These are phyloP conservation scores for Pseudopyricularia javanii DNA, from an alignment of 2,329 filamentous ascomycete genomes.

Conservation along the genomic window DNA sequence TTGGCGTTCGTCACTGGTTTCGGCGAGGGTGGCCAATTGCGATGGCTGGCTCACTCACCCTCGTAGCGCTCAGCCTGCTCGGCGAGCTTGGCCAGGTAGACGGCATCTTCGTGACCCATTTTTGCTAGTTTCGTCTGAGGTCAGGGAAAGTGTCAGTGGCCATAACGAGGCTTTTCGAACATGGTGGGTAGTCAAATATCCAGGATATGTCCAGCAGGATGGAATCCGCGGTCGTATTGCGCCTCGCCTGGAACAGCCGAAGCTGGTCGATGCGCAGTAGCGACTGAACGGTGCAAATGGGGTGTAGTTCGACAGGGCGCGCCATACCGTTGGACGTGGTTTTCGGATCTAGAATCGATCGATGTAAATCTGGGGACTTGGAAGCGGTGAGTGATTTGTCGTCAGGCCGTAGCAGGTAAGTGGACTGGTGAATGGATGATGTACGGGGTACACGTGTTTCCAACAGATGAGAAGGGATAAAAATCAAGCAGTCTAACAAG, in stretches of 20 bases:
- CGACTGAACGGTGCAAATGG: background rate
- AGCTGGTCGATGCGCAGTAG: background rate
- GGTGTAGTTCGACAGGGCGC: background rate
- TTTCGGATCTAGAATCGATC: background rate
- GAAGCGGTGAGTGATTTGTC: background rate
- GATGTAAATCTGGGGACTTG: background rate
- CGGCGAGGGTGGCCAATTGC: background rate
- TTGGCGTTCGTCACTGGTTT: no score
- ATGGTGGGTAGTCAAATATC: no score
- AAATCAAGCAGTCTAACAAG: no score
- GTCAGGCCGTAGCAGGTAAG: background rate
- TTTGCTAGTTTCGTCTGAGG: conserved; percentile 25
- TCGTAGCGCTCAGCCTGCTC: conserved; percentile 99
- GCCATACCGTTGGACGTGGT: background rate
- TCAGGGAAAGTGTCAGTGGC: background rate
- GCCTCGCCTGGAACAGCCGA: background rate
- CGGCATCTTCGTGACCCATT: conserved; percentile 99
- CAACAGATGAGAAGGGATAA: background rate
- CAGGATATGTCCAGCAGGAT: background rate
- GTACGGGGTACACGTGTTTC: background rate
- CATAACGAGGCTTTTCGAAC: background rate
- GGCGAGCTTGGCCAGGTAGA: conserved; percentile 99
- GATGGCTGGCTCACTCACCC: conserved; percentile 49
- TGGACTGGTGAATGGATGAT: background rate
- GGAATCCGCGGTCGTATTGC: background rate